A percentile compares a stretch with the other conserved stretches of the same genome.
phyloP scores from a whole-genome alignment of 306 rosid species.

The Erythrophleum fordii region DNA sequence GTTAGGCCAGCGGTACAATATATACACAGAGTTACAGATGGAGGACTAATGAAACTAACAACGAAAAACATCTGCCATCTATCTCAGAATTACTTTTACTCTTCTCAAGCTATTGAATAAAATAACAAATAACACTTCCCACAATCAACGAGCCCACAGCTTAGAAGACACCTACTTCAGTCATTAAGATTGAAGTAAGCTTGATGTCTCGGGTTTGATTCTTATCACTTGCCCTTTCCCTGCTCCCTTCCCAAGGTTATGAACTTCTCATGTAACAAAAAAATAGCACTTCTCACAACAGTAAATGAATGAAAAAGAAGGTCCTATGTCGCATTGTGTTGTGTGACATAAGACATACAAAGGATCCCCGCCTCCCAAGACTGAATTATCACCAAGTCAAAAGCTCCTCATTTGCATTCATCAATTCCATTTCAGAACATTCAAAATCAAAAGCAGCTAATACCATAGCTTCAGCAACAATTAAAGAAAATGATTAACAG shows the following conservation, averaged over 20 bases:
- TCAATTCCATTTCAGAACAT: background rate
- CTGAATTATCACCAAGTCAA: background rate
- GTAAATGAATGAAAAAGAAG: slow-evolving; percentile 1
- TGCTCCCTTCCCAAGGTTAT: background rate
- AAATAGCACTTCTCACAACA: background rate
- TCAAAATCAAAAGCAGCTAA: too few relatives aligned
- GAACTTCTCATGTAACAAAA: background rate
- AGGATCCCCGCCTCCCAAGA: background rate
- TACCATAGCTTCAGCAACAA: background rate
- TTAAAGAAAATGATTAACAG: background rate
- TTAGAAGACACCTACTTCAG: background rate
- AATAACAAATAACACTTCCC: slow-evolving; percentile 7
- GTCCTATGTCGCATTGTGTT: background rate
- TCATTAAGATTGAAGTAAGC: background rate
- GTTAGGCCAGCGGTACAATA: slow-evolving; percentile 8
- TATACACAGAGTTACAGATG: background rate
- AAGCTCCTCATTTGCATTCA: background rate
- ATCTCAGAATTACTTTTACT: slow-evolving; percentile 10
- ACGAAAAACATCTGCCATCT: background rate
- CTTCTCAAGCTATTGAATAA: slow-evolving; percentile 13
- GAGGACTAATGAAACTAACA: background rate
- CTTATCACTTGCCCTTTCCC: background rate
- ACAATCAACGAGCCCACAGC: too few relatives aligned
- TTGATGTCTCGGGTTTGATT: background rate
- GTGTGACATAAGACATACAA: background rate